Base-by-base conservation (phyloP, 805 yeast species). In the Yamadazyma laniorum region DNA sequence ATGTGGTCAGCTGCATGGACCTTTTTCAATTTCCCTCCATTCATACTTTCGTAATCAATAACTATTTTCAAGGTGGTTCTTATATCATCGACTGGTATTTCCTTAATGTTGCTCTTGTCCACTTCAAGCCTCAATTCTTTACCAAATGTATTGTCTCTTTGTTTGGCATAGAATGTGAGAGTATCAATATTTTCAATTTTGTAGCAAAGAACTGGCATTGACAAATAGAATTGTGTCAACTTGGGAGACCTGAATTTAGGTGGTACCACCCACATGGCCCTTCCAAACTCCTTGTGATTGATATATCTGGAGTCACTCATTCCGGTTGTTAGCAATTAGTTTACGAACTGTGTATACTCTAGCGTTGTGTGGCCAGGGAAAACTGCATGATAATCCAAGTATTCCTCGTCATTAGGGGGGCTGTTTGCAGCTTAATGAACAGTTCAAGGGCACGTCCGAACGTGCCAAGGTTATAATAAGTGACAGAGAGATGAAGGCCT, bases 401-500 rank as follows among this genome's bases (percentile, higher is more conserved):
- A 14, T 29, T 29, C 32, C n/a, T n/a, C n/a, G n/a, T n/a, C n/a
- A n/a, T n/a, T n/a, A n/a, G n/a, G n/a, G n/a, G n/a, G n/a, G n/a
- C n/a, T n/a, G n/a, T n/a, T n/a, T n/a, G n/a, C n/a, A n/a, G n/a
- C n/a, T n/a, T n/a, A n/a, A n/a, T n/a, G n/a, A n/a, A n/a, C n/a
- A n/a, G n/a, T n/a, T n/a, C n/a, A n/a, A n/a, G n/a, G n/a, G n/a
- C n/a, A n/a, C n/a, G n/a, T n/a, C n/a, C n/a, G n/a, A n/a, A n/a
- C n/a, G n/a, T n/a, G n/a, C n/a, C n/a, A n/a, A 39, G 93, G 63
- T 27, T 93, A 63, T 1, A 96, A 85, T 34, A 93, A 65, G 59
- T 93, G 99, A 3, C 96, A 86, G 58, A 93, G 93, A 31, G 95
- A 93, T 40, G 79, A 74, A 43, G 73, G 60, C 21, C 77, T 77